phyloP scores from a whole-genome alignment of 2,329 filamentous ascomycete genomes.

The Bipolaris bicolor region DNA sequence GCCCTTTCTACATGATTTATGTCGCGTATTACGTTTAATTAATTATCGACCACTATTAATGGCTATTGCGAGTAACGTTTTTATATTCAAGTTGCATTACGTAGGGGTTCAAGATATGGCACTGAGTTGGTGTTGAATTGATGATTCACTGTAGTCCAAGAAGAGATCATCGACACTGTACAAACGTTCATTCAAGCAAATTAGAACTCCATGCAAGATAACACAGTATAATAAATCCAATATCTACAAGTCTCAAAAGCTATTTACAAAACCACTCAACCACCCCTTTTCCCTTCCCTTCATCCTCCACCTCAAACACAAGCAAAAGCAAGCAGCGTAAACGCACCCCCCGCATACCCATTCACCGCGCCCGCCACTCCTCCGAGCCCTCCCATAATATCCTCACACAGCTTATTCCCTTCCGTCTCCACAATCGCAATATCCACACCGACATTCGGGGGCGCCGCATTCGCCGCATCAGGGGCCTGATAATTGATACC shows the following conservation, averaged over 20 bases:
- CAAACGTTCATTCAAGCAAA: too few relatives aligned
- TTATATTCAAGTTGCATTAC: too few relatives aligned
- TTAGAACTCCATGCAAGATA: too few relatives aligned
- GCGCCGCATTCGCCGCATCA: slow-evolving; percentile 16
- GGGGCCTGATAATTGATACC: slow-evolving; percentile 21
- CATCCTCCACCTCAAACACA: neutral
- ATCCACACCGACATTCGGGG: slow-evolving; percentile 7
- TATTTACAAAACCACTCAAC: too few relatives aligned
- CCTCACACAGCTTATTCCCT: slow-evolving; percentile 3
- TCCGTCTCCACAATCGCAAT: slow-evolving; percentile 3
- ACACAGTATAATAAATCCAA: too few relatives aligned
- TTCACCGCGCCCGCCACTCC: slow-evolving; percentile 16
- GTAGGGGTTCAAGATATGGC: too few relatives aligned
- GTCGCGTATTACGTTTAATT: slow-evolving; percentile 1
- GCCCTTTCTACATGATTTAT: slow-evolving; percentile 2
- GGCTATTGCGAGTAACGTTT: neutral
- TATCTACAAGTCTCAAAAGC: too few relatives aligned
- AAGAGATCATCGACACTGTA: too few relatives aligned
- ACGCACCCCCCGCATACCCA: slow-evolving; percentile 14
- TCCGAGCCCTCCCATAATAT: slow-evolving; percentile 6
- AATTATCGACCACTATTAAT: neutral
- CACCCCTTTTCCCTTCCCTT: too few relatives aligned
- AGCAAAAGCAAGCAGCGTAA: slow-evolving; percentile 17
- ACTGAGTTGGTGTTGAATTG: too few relatives aligned
- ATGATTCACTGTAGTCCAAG: too few relatives aligned